Conservation (phyloP, 768 basidiomycete genomes). For the Trametopsis cervina region DNA sequence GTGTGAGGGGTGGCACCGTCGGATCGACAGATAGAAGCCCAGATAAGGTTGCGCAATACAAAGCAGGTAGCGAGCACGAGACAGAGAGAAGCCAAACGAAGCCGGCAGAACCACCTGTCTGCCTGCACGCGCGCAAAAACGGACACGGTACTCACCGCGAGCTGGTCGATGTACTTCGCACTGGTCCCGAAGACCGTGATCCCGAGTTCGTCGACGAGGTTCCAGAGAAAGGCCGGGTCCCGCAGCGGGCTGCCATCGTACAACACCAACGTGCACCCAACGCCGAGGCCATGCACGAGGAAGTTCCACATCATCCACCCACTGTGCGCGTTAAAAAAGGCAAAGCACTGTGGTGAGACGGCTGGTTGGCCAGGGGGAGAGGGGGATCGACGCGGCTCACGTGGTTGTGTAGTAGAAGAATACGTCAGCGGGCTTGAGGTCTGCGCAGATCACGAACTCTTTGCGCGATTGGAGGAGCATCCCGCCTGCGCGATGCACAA, state of each 20-base stretch:
- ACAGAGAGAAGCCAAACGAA: too few species aligned
- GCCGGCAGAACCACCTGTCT: too few species aligned
- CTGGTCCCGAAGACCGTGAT: slow-evolving; percentile 80
- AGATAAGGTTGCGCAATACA: too few species aligned
- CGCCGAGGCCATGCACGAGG: slow-evolving; percentile 55
- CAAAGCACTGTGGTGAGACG: too few species aligned
- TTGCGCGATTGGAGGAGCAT: slow-evolving; percentile 72
- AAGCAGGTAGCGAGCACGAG: too few species aligned
- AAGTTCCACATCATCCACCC: slow-evolving; percentile 96
- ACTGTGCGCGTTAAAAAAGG: slow-evolving; percentile 28
- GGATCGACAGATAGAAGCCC: too few species aligned
- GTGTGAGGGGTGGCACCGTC: too few species aligned
- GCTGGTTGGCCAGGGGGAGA: slow-evolving; percentile 1
- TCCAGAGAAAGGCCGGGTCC: slow-evolving; percentile 61
- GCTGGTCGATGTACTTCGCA: slow-evolving; percentile 77
- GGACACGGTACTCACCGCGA: slow-evolving; percentile 53
- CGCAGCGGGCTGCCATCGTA: slow-evolving; percentile 79
- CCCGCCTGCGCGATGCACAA: slow-evolving; percentile 73
- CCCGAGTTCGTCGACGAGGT: slow-evolving; percentile 55
- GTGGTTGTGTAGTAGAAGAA: slow-evolving; percentile 84
- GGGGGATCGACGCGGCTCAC: slow-evolving; percentile 43
- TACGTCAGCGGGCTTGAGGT: slow-evolving; percentile 57
- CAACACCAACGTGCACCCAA: slow-evolving; percentile 66
- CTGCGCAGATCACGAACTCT: slow-evolving; percentile 63
- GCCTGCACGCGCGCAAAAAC: too few species aligned